Evolutionary conservation across 2,329 filamentous ascomycete genomes (phyloP), one percentile per base, ranked within the genome.

Genomic region (Juglanconis juglandina): DNA sequence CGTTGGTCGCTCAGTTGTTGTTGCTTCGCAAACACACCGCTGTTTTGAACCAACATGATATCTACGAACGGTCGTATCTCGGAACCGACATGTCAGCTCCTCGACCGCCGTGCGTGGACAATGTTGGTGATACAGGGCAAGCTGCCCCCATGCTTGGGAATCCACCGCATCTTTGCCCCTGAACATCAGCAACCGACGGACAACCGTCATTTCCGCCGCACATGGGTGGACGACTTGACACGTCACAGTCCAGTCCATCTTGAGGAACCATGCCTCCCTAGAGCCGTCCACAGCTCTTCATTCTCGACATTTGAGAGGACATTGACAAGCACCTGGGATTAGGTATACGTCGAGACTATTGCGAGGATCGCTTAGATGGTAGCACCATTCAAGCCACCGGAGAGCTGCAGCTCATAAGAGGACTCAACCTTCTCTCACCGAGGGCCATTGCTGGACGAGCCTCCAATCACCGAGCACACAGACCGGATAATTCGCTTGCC

Each of bases 361-460:
- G 35, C 30, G 30, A 60, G n/a, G 49, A 11, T 57, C 60, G 57
- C 60, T 57, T 62, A 60, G 32, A 7, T 10, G 57, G 60, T 62
- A 52, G 30, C 57, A 62, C 60, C 35, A 48, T 48, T 53, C 51
- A 47, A 60, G 60, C 57, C 57, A 62, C 57, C 60, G 60, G 60
- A 60, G 53, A 60, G 49, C 60, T 62, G 60, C 57, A 62, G 60
- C 48, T 34, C 32, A 39, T 32, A 39, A 37, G 48, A 17, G 39
- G 17, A 39, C 35, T 35, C 34, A n/a, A 35, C 44, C 30, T 44
- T 42, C 47, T 49, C 57, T 30, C 14, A n/a, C 35, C 47, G 49
- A 37, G 42, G 32, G 49, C 53, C 39, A 48, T 54, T 35, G 53
- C 54, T 53, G 55, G 55, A 58, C 55, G 55, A 53, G 41, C 30